Evolutionary conservation across 805 yeast species (phyloP).

Genomic region (Lipomyces oligophaga): DNA sequence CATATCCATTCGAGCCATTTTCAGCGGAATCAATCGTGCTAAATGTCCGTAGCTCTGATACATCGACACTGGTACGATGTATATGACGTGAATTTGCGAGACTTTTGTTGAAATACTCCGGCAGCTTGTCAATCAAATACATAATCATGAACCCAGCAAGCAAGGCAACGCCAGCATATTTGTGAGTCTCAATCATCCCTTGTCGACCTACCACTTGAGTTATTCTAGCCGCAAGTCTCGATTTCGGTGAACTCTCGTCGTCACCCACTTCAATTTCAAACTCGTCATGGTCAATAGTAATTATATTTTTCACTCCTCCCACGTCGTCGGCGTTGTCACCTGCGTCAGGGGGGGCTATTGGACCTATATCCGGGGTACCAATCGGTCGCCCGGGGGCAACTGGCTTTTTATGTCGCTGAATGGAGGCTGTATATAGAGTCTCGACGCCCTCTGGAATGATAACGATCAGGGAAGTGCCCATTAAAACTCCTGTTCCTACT

Average conservation of each 20-base stretch:
- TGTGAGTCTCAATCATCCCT: slow-evolving; percentile 4
- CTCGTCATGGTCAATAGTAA: background rate
- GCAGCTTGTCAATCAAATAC: slow-evolving; percentile 48
- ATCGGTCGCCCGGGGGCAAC: slow-evolving; percentile 1
- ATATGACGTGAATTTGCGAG: slow-evolving; percentile 7
- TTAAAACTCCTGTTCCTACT: slow-evolving; percentile 56
- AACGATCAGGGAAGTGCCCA: slow-evolving; percentile 56
- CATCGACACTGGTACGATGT: slow-evolving; percentile 30
- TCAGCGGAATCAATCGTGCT: too few relatives aligned
- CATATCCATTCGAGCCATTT: slow-evolving; percentile 2
- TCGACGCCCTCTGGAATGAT: slow-evolving; percentile 66
- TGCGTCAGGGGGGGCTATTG: slow-evolving; percentile 7
- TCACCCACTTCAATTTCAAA: background rate
- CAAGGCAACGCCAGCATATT: slow-evolving; percentile 46
- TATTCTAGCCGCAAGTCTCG: background rate
- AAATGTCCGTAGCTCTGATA: slow-evolving; percentile 33
- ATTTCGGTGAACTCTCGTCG: background rate
- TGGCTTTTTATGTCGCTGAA: slow-evolving; percentile 12
- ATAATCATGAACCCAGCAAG: slow-evolving; percentile 53
- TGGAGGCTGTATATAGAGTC: slow-evolving; percentile 36
- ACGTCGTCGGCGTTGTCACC: slow-evolving; percentile 2
- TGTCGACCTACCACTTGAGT: background rate
- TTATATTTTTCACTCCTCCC: background rate
- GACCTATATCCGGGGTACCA: slow-evolving; percentile 5
- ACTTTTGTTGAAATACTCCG: slow-evolving; percentile 20